These are phyloP conservation scores for Ascochyta fabae DNA, from an alignment of 2,329 filamentous ascomycete species.

Conservation along the genomic window DNA sequence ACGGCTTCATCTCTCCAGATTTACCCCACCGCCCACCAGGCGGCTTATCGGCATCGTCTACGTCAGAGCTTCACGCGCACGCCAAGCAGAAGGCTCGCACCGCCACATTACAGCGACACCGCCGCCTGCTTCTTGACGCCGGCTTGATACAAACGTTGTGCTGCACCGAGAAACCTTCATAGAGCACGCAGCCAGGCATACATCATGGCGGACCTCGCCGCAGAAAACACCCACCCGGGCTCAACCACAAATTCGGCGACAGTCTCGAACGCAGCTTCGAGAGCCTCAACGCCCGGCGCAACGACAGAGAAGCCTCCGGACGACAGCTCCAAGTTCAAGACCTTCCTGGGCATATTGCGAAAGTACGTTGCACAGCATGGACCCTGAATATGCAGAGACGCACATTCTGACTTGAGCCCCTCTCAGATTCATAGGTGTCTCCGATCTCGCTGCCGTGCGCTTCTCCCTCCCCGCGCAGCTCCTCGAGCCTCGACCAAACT, in stretches of 20 bases:
- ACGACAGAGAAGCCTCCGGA: constrained; percentile 66
- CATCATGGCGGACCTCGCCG: constrained; percentile 43
- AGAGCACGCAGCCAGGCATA: constrained; percentile 9
- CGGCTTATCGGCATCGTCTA: constrained; percentile 30
- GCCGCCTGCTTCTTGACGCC: constrained; percentile 7
- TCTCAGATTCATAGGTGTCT: constrained; percentile 87
- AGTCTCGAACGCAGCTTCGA: constrained; percentile 45
- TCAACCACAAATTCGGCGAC: constrained; percentile 35
- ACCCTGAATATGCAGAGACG: constrained; percentile 14
- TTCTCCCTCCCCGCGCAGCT: constrained; percentile 96
- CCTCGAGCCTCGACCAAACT: constrained; percentile 92
- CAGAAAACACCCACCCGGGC: constrained; percentile 34
- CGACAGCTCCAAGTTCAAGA: constrained; percentile 87
- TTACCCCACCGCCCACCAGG: constrained; percentile 20
- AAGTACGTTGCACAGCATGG: constrained; percentile 66
- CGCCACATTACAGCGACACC: constrained; percentile 24
- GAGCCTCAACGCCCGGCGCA: constrained; percentile 44
- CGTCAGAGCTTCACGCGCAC: constrained; percentile 32
- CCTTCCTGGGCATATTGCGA: constrained; percentile 84
- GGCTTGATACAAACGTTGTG: constrained; percentile 2
- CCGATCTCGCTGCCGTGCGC: constrained; percentile 92
- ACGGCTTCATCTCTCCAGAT: constrained; percentile 9
- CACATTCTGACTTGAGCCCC: constrained; percentile 15
- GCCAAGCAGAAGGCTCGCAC: constrained; percentile 16
- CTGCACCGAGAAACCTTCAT: background rate